phyloP scores from a whole-genome alignment of 768 basidiomycete species.

The Mycena indigotica region DNA sequence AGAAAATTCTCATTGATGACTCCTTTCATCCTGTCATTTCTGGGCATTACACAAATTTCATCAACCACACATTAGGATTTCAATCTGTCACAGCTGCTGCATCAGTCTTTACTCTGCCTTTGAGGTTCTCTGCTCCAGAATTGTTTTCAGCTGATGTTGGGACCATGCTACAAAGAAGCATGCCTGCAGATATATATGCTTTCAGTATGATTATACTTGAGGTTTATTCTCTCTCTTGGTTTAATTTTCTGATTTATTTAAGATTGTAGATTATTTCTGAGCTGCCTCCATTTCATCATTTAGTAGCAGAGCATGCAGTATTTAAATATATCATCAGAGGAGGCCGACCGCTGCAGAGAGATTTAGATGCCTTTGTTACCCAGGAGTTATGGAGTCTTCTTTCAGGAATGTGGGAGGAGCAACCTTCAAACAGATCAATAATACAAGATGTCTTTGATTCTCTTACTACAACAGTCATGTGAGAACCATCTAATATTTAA shows the following conservation, averaged over 20 bases:
- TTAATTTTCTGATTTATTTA: background rate
- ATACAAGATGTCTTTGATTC: background rate
- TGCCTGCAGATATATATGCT: constrained; percentile 14
- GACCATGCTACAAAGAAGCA: background rate
- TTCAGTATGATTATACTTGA: constrained; percentile 20
- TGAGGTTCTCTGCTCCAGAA: constrained; percentile 16
- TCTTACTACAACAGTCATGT: background rate
- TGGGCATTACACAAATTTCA: constrained; percentile 7
- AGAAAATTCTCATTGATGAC: constrained; percentile 15
- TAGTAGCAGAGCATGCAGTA: constrained; percentile 7
- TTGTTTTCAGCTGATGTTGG: constrained; percentile 5
- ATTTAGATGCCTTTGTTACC: background rate
- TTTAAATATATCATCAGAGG: constrained; percentile 8
- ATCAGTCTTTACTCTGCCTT: no score
- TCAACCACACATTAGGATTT: background rate
- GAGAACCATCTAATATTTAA: background rate
- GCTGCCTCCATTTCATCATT: constrained; percentile 15
- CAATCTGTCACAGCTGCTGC: constrained; percentile 16
- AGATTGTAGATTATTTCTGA: constrained; percentile 13
- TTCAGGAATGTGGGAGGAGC: constrained; percentile 2
- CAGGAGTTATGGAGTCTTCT: constrained; percentile 7
- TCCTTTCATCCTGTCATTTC: constrained; percentile 7
- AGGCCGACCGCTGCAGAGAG: constrained; percentile 1
- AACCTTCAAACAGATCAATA: background rate
- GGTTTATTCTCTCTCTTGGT: background rate